Percentiles rank a stretch among this genome's conserved stretches.
Conservation (phyloP, 768 basidiomycete genomes). For the Agaricus subrufescens region DNA sequence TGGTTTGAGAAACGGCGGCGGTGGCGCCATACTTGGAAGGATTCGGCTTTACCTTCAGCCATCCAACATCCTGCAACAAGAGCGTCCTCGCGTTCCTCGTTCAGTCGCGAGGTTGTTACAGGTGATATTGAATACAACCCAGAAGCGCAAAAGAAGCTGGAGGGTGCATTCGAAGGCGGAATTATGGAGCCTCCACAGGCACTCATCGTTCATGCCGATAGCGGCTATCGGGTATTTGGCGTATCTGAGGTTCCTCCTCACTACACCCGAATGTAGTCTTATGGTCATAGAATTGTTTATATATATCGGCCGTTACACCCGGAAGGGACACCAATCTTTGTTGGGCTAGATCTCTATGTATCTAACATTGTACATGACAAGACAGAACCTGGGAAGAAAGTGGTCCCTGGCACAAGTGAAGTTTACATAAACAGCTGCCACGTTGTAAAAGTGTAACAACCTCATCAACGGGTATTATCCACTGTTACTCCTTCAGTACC, state of each 20-base stretch:
- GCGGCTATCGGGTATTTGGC: not conserved
- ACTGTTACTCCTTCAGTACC: not conserved
- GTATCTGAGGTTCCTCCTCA: not conserved
- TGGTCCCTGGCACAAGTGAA: not conserved
- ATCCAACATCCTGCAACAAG: not conserved
- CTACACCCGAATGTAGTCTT: conserved; percentile 2
- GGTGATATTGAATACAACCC: conserved; percentile 9
- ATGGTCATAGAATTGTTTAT: no score
- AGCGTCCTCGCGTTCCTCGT: conserved; percentile 1
- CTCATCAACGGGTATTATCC: not conserved
- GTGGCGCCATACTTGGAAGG: not conserved
- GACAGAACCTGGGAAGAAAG: no score
- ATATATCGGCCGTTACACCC: no score
- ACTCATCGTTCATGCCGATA: conserved; percentile 3
- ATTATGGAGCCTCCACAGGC: not conserved
- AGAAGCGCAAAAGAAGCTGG: conserved; percentile 7
- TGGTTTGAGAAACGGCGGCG: not conserved
- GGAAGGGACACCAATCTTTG: no score
- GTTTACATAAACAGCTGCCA: not conserved
- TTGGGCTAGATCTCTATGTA: no score
- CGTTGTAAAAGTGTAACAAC: not conserved
- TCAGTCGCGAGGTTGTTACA: conserved; percentile 6
- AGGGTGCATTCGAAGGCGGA: not conserved
- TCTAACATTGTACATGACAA: no score
- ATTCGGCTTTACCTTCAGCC: not conserved